Evolutionary conservation across 2,329 filamentous ascomycete genomes (phyloP).

Genomic region (Tolypocladium inflatum): DNA sequence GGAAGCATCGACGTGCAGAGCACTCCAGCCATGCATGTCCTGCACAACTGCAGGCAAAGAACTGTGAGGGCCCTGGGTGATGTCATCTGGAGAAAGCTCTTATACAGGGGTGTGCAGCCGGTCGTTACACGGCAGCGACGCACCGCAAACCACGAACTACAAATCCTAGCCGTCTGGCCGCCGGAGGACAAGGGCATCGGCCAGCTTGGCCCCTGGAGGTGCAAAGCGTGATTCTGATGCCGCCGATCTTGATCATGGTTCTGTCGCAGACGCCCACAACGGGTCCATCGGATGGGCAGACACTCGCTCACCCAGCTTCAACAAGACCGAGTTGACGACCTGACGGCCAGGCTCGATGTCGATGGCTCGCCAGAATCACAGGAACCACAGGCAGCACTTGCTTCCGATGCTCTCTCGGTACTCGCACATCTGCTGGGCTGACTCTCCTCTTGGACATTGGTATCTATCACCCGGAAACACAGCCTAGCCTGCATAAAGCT

Average conservation of each 20-base stretch:
- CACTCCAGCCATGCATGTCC: neutral
- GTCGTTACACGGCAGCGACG: neutral
- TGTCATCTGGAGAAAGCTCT: neutral
- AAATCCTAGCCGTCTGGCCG: neutral
- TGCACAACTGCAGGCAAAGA: neutral
- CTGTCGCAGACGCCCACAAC: neutral
- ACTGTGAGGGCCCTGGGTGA: no score
- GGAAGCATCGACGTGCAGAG: neutral
- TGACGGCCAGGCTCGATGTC: neutral
- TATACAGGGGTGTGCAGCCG: neutral
- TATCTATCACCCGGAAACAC: neutral
- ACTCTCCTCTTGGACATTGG: neutral
- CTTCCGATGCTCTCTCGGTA: no score
- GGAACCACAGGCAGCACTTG: neutral
- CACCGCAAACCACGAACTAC: neutral
- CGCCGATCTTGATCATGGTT: neutral
- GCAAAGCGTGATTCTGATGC: neutral
- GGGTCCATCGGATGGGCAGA: neutral
- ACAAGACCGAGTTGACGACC: neutral
- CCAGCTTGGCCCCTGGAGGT: neutral
- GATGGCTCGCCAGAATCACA: neutral
- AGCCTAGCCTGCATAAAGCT: neutral
- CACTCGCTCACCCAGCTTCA: neutral
- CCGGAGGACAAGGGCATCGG: neutral
- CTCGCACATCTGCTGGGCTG: neutral